phyloP scores from a whole-genome alignment of 257 asterid species.

The Solanum okadae region DNA sequence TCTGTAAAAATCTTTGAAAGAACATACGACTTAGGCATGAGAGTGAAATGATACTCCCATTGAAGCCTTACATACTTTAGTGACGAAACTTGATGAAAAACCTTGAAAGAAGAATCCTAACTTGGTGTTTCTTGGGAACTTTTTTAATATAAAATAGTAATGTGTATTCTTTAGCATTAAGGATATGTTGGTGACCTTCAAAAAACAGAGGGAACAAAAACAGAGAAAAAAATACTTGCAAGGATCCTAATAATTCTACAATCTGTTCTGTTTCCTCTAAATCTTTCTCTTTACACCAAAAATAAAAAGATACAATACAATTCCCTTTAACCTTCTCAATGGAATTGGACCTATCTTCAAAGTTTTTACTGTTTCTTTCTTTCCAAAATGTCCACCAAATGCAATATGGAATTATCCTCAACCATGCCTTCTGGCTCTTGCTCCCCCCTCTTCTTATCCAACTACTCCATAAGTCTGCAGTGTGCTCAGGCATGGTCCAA shows the following conservation, averaged over 20 bases:
- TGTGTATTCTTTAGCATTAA: neutral
- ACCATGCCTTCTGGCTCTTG: neutral
- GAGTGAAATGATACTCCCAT: neutral
- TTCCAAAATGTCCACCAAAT: neutral
- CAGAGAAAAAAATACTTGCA: neutral
- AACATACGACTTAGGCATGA: neutral
- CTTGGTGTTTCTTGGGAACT: neutral
- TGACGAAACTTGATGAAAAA: neutral
- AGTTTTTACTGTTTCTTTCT: neutral
- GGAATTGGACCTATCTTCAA: neutral
- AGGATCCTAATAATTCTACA: neutral
- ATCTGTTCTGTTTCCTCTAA: neutral
- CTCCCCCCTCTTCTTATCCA: neutral
- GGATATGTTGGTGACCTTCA: neutral
- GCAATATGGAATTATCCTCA: neutral
- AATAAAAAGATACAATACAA: neutral
- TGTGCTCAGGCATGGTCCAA: neutral
- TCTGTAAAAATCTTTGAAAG: neutral
- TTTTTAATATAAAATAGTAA: neutral
- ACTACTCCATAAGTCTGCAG: neutral
- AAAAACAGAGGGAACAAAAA: neutral
- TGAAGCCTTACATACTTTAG: neutral
- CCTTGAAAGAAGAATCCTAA: neutral
- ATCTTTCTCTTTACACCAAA: neutral
- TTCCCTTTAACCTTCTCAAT: neutral